Base-by-base conservation (phyloP, 768 basidiomycete species). In the Leucosporidium scottii region DNA sequence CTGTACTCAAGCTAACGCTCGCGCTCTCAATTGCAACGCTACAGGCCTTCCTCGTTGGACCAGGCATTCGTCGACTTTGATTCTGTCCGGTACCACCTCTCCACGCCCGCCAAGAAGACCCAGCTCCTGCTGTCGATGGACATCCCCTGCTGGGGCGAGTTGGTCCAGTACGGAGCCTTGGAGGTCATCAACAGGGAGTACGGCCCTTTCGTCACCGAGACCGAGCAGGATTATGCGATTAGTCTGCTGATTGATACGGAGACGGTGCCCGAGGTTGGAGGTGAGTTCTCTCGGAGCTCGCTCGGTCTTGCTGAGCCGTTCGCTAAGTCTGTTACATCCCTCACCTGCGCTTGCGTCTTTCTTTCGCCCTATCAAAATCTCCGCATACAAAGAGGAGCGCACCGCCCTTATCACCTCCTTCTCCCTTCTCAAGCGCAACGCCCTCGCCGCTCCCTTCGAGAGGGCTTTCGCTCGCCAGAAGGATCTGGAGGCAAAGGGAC, bases 11-110 rank as follows among this genome's bases (percentile, higher is more conserved):
- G n/a, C n/a, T n/a, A n/a, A n/a, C 59, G 17, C 27, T 44, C 61
- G 30, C 61, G n/a, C 21, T 0, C 49, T 53, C 17, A n/a, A 15
- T 39, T 28, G 62, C 34, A 57, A 36, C 39, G 3, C 27, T 63
- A 31, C 77, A 99, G 93, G 78, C 92, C 94, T 20, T 85, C 89
- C 9, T 86, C 89, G 36, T 82, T 97, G 68, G 96, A 99, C 81
- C 88, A 98, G 64, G 85, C 90, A 65, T 99, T 99, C 74, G 96
- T 98, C 62, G 96, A 99, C 80, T 99, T 92, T 74, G 96, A 99
- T 77, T 89, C 91, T 59, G 93, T 97, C 62, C 85, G 92, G 54
- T 99, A 97, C 80, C 93, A 89, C 78, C 80, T 98, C 57, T 90
- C 90, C 20, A 93, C 93, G 0, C 89, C 28, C 77, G 91, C 68